Evolutionary conservation across 768 basidiomycete species (phyloP), one percentile per base, ranked within the genome.

Genomic region (Tricholoma hemisulphureum): DNA sequence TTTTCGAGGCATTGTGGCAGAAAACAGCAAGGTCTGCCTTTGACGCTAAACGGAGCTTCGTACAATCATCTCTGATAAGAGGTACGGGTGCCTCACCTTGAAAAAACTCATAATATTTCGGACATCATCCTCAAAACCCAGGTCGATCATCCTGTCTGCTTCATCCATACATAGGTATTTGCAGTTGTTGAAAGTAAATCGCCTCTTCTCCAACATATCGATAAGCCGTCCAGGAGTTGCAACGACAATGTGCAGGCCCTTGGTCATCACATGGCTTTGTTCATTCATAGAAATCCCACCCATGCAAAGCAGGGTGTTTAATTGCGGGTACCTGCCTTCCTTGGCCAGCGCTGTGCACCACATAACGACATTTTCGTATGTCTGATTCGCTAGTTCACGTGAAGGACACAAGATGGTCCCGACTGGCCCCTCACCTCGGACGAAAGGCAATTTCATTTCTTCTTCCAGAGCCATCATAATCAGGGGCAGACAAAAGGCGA

Each of bases 51-150:
- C n/a, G 13, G 18, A 60, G 56, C 23, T 3, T 52, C 41, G 58
- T 56, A 60, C 13, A 23, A 51, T 35, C n/a, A 46, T 54, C 26
- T 26, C 39, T 18, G 20, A 46, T 37, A 24, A 35, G 18, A 9
- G 16, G 43, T n/a, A 20, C 26, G 31, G 23, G 16, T 14, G 2
- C 66, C 82, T 34, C 59, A 93, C 95, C 79, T 91, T 95, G 82
- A 99, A 98, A 73, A 93, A 98, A 68, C 93, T 96, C 94, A 99
- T 98, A 67, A 99, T 97, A 66, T 95, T 97, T 57, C 97, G 82
- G 28, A 99, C 95, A 65, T 99, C 97, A 59, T 99, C 97, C 73
- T 99, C 97, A 67, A 99, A 99, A 0, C 97, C 97, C 69, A 98
- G 79, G 69, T 99, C 97, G 59, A 99, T 95, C 97, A 99, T 99